Base-by-base conservation (phyloP, 208 protist genomes). In the Acanthamoeba royreba region DNA sequence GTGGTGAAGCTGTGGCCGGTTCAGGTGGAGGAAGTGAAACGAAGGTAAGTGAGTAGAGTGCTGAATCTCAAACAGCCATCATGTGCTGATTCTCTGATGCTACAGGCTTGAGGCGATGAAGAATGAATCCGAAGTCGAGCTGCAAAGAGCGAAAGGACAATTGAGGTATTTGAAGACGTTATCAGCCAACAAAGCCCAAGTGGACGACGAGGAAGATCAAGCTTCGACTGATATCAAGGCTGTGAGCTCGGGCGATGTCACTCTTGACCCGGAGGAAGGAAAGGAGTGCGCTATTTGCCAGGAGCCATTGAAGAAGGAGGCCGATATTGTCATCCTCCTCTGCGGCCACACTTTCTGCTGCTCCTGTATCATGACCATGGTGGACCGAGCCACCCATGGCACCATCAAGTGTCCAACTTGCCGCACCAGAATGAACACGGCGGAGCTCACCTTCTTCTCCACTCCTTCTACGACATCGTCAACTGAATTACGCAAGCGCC, bases 301-400 rank as follows among this genome's bases (percentile, higher is more conserved):
- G 79, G 94, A 95, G 45, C 9, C 35, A 31, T 31, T 91, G 13
- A 2, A 15, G 47, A 43, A 93, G 38, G 94, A 55, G 22, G 28
- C 40, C 31, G 63, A 95, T 42, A 49, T 94, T 11, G 94, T 92
- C 2, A 52, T 95, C 28, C 38, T 95, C 1, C n/a, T 88, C 4
- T 95, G 94, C 83, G 94, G 94, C 31, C 94, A 95, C 53, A 38
- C 33, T 9, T 94, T 94, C 58, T 95, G 94, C 53, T 94, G 91
- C 55, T n/a, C 81, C 3, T 95, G 94, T 72, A 58, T 94, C 13
- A 92, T 92, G 91, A 90, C 40, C 40, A 94, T 94, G 94, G 87
- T 95, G 53, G 94, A 95, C 45, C 53, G 31, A 31, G 85, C 85
- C n/a, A 55, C 46, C 7, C 35, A 61, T 52, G n/a, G 83, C 25